Evolutionary conservation across 2,329 filamentous ascomycete species (phyloP).

Genomic region (Camptophora hylomeconis): DNA sequence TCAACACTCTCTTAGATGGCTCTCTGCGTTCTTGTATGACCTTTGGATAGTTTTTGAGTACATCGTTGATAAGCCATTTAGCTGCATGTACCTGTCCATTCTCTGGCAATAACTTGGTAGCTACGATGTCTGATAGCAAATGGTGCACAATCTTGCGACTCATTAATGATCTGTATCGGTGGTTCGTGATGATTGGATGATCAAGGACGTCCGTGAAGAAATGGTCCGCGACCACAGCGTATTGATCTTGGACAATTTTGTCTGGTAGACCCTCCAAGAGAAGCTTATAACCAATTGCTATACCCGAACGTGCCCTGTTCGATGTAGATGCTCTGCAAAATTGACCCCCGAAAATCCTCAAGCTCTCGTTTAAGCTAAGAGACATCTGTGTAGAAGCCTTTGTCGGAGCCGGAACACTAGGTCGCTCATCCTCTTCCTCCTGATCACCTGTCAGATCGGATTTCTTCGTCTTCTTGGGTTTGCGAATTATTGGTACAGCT

Average conservation of each 20-base stretch:
- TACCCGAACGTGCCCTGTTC: constrained; percentile 66
- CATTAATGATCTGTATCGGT: constrained; percentile 76
- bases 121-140: constrained; percentile 72
- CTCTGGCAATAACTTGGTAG: constrained; percentile 71
- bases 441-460: constrained; percentile 54
- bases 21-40: constrained; percentile 75
- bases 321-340: constrained; percentile 68
- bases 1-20: constrained; percentile 74
- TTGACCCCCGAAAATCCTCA: constrained; percentile 65
- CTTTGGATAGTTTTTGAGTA: constrained; percentile 91
- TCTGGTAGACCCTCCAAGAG: constrained; percentile 68
- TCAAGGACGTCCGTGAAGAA: constrained; percentile 70
- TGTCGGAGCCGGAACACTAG: constrained; percentile 56
- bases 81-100: constrained; percentile 76
- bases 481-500: constrained; percentile 47
- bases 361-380: constrained; percentile 62
- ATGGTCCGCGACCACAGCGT: constrained; percentile 67
- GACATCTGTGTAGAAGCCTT: constrained; percentile 58
- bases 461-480: constrained; percentile 61
- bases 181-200: constrained; percentile 60
- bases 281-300: constrained; percentile 77
- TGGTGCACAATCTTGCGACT: constrained; percentile 74
- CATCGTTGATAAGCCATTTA: constrained; percentile 67
- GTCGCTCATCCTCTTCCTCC: constrained; percentile 57
- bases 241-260: constrained; percentile 69